A percentile compares a stretch with the other conserved stretches of the same genome.
Conservation (phyloP, 1,139 yeast species). For the Magnusiomyces ingens region DNA sequence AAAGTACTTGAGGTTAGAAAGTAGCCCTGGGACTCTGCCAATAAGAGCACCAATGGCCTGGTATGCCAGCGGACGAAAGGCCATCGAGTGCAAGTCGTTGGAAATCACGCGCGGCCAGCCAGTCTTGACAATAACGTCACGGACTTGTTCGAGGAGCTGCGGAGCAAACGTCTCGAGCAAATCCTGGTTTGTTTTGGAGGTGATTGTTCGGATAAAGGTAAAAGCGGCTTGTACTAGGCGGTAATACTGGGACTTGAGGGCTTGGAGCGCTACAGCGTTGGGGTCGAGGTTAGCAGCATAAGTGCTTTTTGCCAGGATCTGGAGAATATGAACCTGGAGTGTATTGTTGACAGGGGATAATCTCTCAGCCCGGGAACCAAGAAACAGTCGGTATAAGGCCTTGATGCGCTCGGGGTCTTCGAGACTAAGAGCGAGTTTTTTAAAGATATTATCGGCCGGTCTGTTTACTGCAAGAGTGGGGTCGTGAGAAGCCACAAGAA, state of each 20-base stretch:
- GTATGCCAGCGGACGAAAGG: conserved; percentile 58
- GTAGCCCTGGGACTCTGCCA: conserved; percentile 42
- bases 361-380: conserved; percentile 34
- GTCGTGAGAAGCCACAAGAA: conserved; percentile 63
- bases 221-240: conserved; percentile 48
- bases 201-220: conserved; percentile 54
- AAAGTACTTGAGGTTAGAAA: conserved; percentile 33
- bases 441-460: conserved; percentile 44
- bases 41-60: conserved; percentile 70
- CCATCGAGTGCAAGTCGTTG: conserved; percentile 26
- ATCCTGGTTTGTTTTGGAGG: conserved; percentile 22
- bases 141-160: conserved; percentile 18
- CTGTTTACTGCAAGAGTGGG: conserved; percentile 48
- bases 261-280: conserved; percentile 43
- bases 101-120: conserved; percentile 32
- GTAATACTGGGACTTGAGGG: conserved; percentile 47
- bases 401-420: conserved; percentile 45
- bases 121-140: conserved; percentile 26
- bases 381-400: conserved; percentile 39
- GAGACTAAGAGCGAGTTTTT: conserved; percentile 45
- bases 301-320: conserved; percentile 47
- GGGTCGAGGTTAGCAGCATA: conserved; percentile 38
- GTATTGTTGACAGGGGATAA: conserved; percentile 48
- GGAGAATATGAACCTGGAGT: conserved; percentile 55
- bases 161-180: conserved; percentile 19